Evolutionary conservation across 202 grass and related monocot genomes (phyloP).

Genomic region (Sporobolus alterniflorus): DNA sequence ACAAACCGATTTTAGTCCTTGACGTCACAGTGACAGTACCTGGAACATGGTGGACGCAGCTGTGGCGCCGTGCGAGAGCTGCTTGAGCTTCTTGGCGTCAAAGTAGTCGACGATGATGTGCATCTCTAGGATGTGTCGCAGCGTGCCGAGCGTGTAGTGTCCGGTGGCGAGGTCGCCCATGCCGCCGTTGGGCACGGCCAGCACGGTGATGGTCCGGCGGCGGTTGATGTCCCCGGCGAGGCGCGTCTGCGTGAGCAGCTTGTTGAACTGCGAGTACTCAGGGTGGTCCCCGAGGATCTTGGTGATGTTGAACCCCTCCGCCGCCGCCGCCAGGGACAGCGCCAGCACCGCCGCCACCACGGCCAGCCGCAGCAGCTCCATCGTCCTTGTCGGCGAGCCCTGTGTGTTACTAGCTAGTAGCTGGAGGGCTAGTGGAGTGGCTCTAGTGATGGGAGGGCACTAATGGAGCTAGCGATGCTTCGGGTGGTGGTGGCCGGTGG

Average conservation of each 20-base stretch:
- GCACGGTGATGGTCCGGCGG: slow-evolving; percentile 82
- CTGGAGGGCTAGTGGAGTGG: neutral
- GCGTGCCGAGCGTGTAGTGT: slow-evolving; percentile 60
- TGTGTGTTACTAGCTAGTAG: neutral
- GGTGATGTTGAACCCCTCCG: slow-evolving; percentile 78
- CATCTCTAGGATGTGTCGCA: slow-evolving; percentile 76
- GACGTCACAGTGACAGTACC: too few species aligned
- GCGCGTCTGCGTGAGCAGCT: slow-evolving; percentile 71
- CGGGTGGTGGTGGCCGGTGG: neutral
- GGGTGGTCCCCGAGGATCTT: slow-evolving; percentile 70
- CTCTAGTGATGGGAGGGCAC: neutral
- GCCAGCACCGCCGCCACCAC: slow-evolving; percentile 5
- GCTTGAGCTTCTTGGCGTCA: slow-evolving; percentile 93
- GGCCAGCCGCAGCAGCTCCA: slow-evolving; percentile 12
- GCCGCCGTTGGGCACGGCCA: slow-evolving; percentile 65
- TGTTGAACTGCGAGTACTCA: slow-evolving; percentile 84
- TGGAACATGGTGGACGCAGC: slow-evolving; percentile 84
- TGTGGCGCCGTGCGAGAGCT: slow-evolving; percentile 66
- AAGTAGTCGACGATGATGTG: slow-evolving; percentile 96
- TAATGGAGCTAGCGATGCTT: neutral
- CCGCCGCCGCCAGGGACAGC: neutral
- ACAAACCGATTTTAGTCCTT: too few species aligned
- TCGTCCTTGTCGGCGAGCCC: neutral
- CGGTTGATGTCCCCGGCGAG: slow-evolving; percentile 85
- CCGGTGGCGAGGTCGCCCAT: slow-evolving; percentile 51